Evolutionary conservation across 371 early-diverging fungal species (phyloP), one percentile per base, ranked within the genome.

Genomic region (Cladochytrium tenue): DNA sequence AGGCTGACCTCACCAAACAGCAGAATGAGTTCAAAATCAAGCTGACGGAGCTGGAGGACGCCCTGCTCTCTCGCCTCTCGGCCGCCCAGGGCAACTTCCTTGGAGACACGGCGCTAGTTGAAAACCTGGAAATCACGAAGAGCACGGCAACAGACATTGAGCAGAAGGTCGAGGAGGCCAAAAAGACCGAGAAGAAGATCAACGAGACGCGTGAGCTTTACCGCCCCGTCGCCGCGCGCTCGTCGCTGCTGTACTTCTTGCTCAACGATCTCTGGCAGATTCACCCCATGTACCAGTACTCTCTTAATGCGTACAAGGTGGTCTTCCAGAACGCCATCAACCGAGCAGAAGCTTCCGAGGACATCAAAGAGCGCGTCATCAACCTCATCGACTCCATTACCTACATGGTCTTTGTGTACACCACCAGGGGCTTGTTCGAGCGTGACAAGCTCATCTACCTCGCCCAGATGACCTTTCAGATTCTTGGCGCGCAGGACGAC

Each of bases 21-120:
- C 87, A 87, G 63, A 87, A 87, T 66, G 87, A 87, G 71, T 87
- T 87, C 76, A 87, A 87, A 67, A 86, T 87, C 67, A 78, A 76
- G 60, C 66, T 87, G 62, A 81, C 81, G 0, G 87, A 87, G 63
- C 75, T 87, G 13, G 87, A 87, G 71, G 84, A 87, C 68, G 81
- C 84, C 4, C 64, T 87, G 60, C 72, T 87, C 35, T 83, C 74
- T 7, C 74, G 85, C 58, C 65, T 87, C 23, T 82, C 84, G 35
- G 72, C 84, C 2, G 87, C 87, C 10, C 80, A 83, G 60, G 87
- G 87, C 7, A 86, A 87, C 69, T 87, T 87, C 77, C 66, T 87
- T 27, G 86, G 86, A 17, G 87, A 87, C 71, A 84, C 84, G 0
- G 83, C 86, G 4, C 76, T 87, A 7, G 87, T 87, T 2, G 87